Percentiles rank a stretch among this genome's conserved stretches.
phyloP scores from a whole-genome alignment of 345 rosid species.

The Lepidium aucheri region DNA sequence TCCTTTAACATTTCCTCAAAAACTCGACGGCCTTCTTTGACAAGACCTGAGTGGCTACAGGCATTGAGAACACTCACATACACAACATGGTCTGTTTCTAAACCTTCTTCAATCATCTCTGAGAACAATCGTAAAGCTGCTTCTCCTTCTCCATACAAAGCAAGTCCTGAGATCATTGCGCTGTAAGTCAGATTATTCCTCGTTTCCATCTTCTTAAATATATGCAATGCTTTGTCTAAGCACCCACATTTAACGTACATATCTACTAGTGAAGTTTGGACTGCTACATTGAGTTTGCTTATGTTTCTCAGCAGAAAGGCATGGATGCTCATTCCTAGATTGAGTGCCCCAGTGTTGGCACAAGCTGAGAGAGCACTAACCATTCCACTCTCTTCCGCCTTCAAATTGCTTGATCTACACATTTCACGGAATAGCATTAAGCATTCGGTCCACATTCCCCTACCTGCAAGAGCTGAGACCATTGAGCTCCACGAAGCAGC shows the following conservation, averaged over 20 bases:
- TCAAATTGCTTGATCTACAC: slow-evolving; percentile 13
- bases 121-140: slow-evolving; percentile 32
- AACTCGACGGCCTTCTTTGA: slow-evolving; percentile 25
- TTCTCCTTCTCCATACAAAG: slow-evolving; percentile 36
- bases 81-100: slow-evolving; percentile 29
- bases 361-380: slow-evolving; percentile 39
- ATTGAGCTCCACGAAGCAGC: slow-evolving; percentile 35
- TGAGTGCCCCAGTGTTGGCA: slow-evolving; percentile 34
- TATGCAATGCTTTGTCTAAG: slow-evolving; percentile 29
- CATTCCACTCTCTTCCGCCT: slow-evolving; percentile 38
- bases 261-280: slow-evolving; percentile 39
- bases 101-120: slow-evolving; percentile 30
- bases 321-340: slow-evolving; percentile 35
- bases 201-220: slow-evolving; percentile 28
- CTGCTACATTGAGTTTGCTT: slow-evolving; percentile 33
- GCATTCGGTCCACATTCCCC: slow-evolving; percentile 26
- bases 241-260: slow-evolving; percentile 45
- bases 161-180: slow-evolving; percentile 39
- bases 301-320: slow-evolving; percentile 38
- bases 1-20: slow-evolving; percentile 36
- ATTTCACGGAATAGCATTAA: slow-evolving; percentile 19
- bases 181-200: slow-evolving; percentile 33
- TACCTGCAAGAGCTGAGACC: slow-evolving; percentile 17
- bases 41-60: slow-evolving; percentile 39
- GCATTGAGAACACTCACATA: slow-evolving; percentile 40